Conservation (phyloP, 306 rosid genomes). For the Sicyos edulis region DNA sequence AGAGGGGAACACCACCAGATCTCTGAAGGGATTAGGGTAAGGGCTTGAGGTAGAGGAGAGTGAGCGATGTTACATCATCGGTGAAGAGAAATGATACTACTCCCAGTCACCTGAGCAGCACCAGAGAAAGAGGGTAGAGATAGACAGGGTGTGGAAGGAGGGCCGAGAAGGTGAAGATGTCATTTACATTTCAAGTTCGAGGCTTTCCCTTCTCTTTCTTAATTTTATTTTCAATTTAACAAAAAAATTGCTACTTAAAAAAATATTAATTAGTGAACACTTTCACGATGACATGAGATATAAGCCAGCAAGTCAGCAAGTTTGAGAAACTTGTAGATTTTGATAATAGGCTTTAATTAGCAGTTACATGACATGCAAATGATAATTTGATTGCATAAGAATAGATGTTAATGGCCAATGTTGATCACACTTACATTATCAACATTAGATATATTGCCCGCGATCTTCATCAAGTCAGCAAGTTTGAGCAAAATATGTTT, state of each 20-base stretch:
- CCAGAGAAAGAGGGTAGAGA: no score
- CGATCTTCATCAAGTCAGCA: conserved; percentile 49
- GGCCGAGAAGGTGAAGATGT: no score
- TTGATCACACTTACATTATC: conserved; percentile 28
- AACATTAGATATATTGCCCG: conserved; percentile 29
- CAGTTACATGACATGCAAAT: conserved; percentile 5
- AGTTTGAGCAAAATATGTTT: conserved; percentile 63
- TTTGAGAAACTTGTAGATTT: not conserved
- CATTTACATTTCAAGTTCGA: not conserved
- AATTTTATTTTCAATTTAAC: not conserved
- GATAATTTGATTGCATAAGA: not conserved
- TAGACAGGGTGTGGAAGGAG: no score
- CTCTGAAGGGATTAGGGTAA: no score
- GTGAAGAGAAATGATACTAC: no score
- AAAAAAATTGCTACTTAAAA: not conserved
- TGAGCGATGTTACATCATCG: no score
- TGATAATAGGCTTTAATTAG: not conserved
- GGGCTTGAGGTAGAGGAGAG: no score
- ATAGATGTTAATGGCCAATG: not conserved
- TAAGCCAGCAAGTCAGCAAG: not conserved
- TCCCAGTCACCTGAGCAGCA: no score
- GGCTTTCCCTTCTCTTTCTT: not conserved
- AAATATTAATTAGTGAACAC: conserved; percentile 26
- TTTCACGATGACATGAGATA: conserved; percentile 33
- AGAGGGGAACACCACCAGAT: no score